These are phyloP conservation scores for Exobasidium cylindrosporum DNA, from an alignment of 1,284 basidiomycete genomes.

Conservation along the genomic window DNA sequence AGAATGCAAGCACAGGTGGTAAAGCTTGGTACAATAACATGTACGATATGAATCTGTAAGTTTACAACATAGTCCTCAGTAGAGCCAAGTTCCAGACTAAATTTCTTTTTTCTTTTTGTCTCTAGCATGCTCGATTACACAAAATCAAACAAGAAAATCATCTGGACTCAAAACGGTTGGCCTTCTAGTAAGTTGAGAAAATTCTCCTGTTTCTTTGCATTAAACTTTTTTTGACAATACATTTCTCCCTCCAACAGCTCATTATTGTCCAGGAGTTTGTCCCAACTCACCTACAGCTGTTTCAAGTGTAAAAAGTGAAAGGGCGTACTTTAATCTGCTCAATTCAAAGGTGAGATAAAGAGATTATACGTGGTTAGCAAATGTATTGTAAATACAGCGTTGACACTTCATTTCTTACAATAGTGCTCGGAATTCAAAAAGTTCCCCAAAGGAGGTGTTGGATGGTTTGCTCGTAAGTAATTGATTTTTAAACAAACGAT, in stretches of 20 bases:
- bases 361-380: no score
- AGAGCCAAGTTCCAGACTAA: not conserved
- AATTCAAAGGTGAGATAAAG: no score
- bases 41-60: constrained; percentile 62
- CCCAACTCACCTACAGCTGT: constrained; percentile 35
- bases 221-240: no score
- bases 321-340: constrained; percentile 57
- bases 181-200: constrained; percentile 22
- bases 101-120: not conserved
- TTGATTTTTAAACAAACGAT: no score
- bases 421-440: constrained; percentile 24
- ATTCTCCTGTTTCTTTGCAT: not conserved
- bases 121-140: not conserved
- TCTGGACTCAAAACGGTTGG: constrained; percentile 44
- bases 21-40: constrained; percentile 64
- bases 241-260: not conserved
- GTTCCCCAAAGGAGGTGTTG: constrained; percentile 58
- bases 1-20: constrained; percentile 64
- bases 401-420: no score
- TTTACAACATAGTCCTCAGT: no score
- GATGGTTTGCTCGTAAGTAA: constrained; percentile 74
- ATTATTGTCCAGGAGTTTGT: constrained; percentile 20
- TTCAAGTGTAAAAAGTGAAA: constrained; percentile 31
- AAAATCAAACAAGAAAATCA: constrained; percentile 61
- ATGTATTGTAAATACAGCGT: no score